These are phyloP conservation scores for Nigrospora osmanthi DNA, from an alignment of 2,329 filamentous ascomycete genomes.

Conservation along the genomic window DNA sequence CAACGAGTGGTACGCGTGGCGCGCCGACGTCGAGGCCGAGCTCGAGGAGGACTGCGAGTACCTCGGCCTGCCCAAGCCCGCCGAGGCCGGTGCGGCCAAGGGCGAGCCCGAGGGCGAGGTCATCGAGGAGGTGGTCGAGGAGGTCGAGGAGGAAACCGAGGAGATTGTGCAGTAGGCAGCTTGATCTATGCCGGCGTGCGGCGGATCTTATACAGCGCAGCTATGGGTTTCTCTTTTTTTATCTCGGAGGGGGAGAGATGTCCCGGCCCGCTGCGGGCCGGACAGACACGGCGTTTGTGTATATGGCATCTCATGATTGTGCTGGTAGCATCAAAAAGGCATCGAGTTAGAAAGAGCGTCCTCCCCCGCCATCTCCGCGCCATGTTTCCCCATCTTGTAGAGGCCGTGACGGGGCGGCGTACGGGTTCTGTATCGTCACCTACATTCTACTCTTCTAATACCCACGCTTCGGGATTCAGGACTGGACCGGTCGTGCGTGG, in stretches of 20 bases:
- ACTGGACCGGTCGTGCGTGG: too few relatives aligned
- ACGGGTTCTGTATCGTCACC: too few relatives aligned
- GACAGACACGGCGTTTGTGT: constrained; percentile 3
- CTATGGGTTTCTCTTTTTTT: too few relatives aligned
- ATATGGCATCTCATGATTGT: constrained; percentile 6
- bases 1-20: constrained; percentile 84
- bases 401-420: too few relatives aligned
- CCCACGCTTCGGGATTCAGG: too few relatives aligned
- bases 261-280: too few relatives aligned
- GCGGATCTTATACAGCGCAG: too few relatives aligned
- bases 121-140: constrained; percentile 83
- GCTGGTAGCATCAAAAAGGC: constrained; percentile 4
- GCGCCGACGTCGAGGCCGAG: constrained; percentile 64
- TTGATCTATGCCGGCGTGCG: background rate
- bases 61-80: constrained; percentile 58
- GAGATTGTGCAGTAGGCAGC: constrained; percentile 46
- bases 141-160: constrained; percentile 79
- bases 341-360: constrained; percentile 1
- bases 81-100: constrained; percentile 51
- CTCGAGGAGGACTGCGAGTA: constrained; percentile 63
- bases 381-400: background rate
- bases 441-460: too few relatives aligned
- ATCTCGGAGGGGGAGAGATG: too few relatives aligned
- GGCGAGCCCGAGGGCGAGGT: constrained; percentile 62
- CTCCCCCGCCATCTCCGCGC: background rate